Evolutionary conservation across 306 rosid species (phyloP), one percentile per base, ranked within the genome.

Genomic region (Cyclanthera cordifolia): DNA sequence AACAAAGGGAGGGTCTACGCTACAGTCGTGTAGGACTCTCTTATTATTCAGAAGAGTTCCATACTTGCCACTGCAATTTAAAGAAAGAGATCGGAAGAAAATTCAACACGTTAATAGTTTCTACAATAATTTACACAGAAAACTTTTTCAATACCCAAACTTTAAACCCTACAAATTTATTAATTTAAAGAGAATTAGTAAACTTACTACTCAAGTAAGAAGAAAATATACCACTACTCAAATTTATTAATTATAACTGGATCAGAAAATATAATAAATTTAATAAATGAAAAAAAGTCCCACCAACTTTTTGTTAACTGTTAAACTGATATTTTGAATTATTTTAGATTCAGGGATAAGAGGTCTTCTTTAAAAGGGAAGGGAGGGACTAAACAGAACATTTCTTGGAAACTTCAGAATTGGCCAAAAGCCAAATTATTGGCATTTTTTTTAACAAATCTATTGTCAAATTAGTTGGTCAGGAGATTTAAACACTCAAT

Each of bases 1-100:
- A 58, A 92, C 76, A 72, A 81, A 92, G 74, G 87, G 85, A 43
- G 98, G 98, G 74, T 87, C 96, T 64, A 89, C 90, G 56, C 84
- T 77, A 79, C 98, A 89, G 79, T 84, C 87, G 53, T 85, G 88
- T 30, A 78, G 70, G 76, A 78, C 55, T 70, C 72, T 76, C 59
- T 84, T 49, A 43, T 75, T 77, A 76, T 65, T 74, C 71, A 82
- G 85, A 70, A 76, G 69, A 50, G 83, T 79, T 71, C 67, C 84
- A 69, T 58, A 54, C 74, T 74, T 77, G 75, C 75, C 74, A 41
- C 83, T 71, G 53, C 73, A 41, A 82, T 54, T 53, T 64, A 48
- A 77, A 52, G 72, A 28, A 76, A 75, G 28, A 37, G 71, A 61
- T 32, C 53, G 54, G 47, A 76, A 54, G 19, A 68, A 57, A 69